Conservation (phyloP, 768 basidiomycete genomes). For the Boletus sp. region DNA sequence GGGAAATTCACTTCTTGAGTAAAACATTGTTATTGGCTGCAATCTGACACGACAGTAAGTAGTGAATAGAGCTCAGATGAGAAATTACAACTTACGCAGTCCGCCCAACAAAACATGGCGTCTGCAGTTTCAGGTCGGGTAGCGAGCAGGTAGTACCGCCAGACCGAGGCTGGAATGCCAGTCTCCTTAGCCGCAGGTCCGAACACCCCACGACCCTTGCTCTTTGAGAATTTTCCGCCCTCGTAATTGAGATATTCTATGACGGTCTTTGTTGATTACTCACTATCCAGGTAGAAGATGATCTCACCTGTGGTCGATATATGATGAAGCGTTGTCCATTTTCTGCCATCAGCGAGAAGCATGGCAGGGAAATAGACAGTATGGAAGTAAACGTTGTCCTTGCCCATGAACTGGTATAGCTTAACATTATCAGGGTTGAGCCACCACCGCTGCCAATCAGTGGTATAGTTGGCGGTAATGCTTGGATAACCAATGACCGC, state of each 20-base stretch:
- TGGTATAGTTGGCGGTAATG: conserved; percentile 92
- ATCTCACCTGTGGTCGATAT: conserved; percentile 86
- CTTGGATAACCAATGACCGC: conserved; percentile 96
- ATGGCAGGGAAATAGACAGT: conserved; percentile 92
- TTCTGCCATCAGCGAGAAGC: conserved; percentile 80
- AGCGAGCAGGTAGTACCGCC: conserved; percentile 94
- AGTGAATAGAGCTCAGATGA: not conserved
- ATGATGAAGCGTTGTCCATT: conserved; percentile 94
- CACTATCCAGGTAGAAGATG: not conserved
- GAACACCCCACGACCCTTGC: conserved; percentile 93
- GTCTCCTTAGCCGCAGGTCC: conserved; percentile 93
- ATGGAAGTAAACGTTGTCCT: conserved; percentile 99
- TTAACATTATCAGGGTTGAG: conserved; percentile 84
- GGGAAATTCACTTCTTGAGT: conserved; percentile 73
- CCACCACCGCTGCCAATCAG: conserved; percentile 98
- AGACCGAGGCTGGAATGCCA: conserved; percentile 89
- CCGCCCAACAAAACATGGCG: conserved; percentile 95
- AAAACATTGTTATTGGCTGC: conserved; percentile 90
- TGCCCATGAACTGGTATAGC: conserved; percentile 99
- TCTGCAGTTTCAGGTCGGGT: conserved; percentile 92
- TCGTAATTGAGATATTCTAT: conserved; percentile 97
- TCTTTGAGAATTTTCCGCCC: conserved; percentile 98
- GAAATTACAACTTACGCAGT: conserved; percentile 59
- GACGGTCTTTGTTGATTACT: not conserved
- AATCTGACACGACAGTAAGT: conserved; percentile 47